These are phyloP conservation scores for Zygosaccharomyces pseudobailii DNA, from an alignment of 1,139 yeast species.

Conservation along the genomic window DNA sequence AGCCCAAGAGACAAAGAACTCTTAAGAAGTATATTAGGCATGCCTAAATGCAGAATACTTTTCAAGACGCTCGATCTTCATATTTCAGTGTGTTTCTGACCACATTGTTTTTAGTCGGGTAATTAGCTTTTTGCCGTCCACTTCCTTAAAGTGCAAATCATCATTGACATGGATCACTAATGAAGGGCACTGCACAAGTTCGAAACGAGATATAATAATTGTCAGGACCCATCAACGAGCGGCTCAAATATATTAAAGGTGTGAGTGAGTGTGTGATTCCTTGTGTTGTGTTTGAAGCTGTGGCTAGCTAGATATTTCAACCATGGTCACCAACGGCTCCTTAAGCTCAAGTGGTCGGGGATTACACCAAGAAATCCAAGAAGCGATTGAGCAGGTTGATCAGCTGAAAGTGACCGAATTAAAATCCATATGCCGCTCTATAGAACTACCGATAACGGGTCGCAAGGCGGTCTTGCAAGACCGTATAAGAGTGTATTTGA, in stretches of 20 bases:
- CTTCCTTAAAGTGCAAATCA: background rate
- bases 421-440: slow-evolving; percentile 44
- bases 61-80: background rate
- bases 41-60: background rate
- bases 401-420: slow-evolving; percentile 34
- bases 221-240: background rate
- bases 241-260: background rate
- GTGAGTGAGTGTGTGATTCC: background rate
- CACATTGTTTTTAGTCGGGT: slow-evolving; percentile 1
- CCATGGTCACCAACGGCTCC: slow-evolving; percentile 7
- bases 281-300: background rate
- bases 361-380: slow-evolving; percentile 25
- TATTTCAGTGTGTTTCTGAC: background rate
- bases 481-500: slow-evolving; percentile 41
- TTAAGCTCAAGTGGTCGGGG: slow-evolving; percentile 14
- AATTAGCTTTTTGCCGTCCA: slow-evolving; percentile 1
- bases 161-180: background rate
- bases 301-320: background rate
- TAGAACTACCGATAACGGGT: slow-evolving; percentile 46
- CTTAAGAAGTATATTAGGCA: background rate
- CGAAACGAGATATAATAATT: background rate
- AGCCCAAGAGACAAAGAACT: background rate
- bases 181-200: background rate
- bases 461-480: slow-evolving; percentile 49
- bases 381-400: slow-evolving; percentile 22